These are phyloP conservation scores for Syzygium syzygioides DNA, from an alignment of 441 rosid genomes.

Conservation along the genomic window DNA sequence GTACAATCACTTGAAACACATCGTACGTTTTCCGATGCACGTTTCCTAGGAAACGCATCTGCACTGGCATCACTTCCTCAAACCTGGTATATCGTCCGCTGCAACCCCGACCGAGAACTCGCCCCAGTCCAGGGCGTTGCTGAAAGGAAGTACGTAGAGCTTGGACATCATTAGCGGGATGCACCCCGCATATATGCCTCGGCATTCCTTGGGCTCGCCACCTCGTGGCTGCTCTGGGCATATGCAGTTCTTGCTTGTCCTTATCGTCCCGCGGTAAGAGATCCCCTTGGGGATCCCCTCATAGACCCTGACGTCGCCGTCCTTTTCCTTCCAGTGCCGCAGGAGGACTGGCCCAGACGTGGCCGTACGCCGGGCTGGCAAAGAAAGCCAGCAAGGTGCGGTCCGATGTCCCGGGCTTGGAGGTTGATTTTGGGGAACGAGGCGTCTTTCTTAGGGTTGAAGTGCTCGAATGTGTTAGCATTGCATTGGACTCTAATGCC, in stretches of 20 bases:
- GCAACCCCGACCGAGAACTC: no score
- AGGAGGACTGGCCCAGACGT: fast-evolving
- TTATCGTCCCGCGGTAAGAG: fast-evolving
- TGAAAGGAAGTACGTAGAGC: no score
- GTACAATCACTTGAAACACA: no score
- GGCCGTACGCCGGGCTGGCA: not conserved
- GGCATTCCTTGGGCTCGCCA: not conserved
- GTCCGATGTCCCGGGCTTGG: fast-evolving
- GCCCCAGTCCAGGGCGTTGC: no score
- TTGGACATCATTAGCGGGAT: no score
- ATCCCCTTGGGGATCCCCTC: not conserved
- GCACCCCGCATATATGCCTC: not conserved
- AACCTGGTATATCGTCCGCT: no score
- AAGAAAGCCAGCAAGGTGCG: not conserved
- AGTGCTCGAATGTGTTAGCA: not conserved
- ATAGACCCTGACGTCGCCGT: not conserved
- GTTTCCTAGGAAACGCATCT: no score
- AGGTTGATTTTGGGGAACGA: not conserved
- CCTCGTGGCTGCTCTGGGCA: not conserved
- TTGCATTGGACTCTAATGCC: no score
- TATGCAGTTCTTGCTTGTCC: not conserved
- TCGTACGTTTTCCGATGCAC: no score
- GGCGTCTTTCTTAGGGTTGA: fast-evolving
- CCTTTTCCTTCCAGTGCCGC: not conserved
- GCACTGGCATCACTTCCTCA: no score